Conservation (phyloP, 169 alveolate species). For the Prorocentrum cordatum region DNA sequence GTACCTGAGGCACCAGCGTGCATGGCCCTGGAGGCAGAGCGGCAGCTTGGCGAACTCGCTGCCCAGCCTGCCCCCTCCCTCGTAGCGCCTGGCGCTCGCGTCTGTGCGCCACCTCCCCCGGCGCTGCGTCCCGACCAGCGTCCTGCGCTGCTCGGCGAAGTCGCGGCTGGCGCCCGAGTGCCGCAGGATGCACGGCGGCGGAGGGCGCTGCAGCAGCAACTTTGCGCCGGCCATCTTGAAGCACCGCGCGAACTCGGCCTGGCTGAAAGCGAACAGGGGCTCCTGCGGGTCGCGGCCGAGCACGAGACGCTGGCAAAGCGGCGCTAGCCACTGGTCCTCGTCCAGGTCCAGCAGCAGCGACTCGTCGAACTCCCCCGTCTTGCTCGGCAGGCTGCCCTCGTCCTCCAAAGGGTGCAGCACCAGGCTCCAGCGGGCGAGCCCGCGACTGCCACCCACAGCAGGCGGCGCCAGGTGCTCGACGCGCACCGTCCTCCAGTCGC, state of each 20-base stretch:
- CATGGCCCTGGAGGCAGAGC: neutral
- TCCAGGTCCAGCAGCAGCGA: neutral
- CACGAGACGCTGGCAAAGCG: neutral
- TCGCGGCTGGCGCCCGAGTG: constrained; percentile 10
- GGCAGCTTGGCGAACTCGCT: neutral
- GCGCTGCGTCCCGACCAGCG: neutral
- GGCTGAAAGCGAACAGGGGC: neutral
- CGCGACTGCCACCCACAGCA: too few relatives aligned
- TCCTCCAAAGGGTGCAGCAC: neutral
- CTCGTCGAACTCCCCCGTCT: constrained; percentile 7
- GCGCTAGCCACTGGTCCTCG: neutral
- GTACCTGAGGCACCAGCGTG: too few relatives aligned
- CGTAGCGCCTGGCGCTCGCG: neutral
- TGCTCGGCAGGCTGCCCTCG: neutral
- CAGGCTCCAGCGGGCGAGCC: neutral
- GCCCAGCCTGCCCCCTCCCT: neutral
- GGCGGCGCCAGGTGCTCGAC: neutral
- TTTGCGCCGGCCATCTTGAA: neutral
- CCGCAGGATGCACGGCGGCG: neutral
- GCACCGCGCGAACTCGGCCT: neutral
- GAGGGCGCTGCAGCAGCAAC: neutral
- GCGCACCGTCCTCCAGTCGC: neutral
- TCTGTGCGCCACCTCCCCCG: neutral
- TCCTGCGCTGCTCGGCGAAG: neutral
- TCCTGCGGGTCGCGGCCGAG: neutral